Base-by-base conservation (phyloP, 352 stramenopile species). In the Phytophthora citrophthora region DNA sequence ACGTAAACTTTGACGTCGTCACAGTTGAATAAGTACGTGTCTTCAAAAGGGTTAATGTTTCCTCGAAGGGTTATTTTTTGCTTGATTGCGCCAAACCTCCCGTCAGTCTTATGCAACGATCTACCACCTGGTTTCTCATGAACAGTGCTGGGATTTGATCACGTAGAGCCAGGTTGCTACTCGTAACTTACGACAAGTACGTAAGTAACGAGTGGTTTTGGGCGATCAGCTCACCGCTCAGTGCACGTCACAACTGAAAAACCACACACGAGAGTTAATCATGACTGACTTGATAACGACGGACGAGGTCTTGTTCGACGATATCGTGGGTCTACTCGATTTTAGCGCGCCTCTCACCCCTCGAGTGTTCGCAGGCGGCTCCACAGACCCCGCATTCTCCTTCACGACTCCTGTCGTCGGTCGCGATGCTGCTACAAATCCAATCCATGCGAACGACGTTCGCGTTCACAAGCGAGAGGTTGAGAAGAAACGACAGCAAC, bases 401-500 rank as follows among this genome's bases (percentile, higher is more conserved):
- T 29, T 43, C 29, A 39, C 31, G 2, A 8, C 27, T 15, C 20
- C 29, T 13, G 8, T 50, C 11, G 39, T 60, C 13, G 34, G 13
- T 27, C 12, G 15, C 18, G 20, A 16, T 20, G 18, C 23, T 2
- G 16, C 24, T 7, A 0, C 31, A 15, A 48, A 11, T 5, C 34
- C 45, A 6, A 24, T n/a, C 18, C 44, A 49, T 1, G 18, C 13
- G n/a, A n/a, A n/a, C 32, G 20, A 12, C 36, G 20, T 20, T 2
- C 20, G 13, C 3, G 6, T 18, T 0, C 27, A 24, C 20, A 57
- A 45, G 36, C 44, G 50, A 15, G 55, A 71, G 15, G 46, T 39
- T 41, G 64, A 64, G 45, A 63, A 60, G 7, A 65, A 16, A 0
- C 61, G 62, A 47, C 68, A 69, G 15, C 45, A 46, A 20, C 26